Percentiles rank a stretch among this genome's conserved stretches.
Evolutionary conservation across 2,329 filamentous ascomycete genomes (phyloP).

Genomic region (Scedosporium minutisporum): DNA sequence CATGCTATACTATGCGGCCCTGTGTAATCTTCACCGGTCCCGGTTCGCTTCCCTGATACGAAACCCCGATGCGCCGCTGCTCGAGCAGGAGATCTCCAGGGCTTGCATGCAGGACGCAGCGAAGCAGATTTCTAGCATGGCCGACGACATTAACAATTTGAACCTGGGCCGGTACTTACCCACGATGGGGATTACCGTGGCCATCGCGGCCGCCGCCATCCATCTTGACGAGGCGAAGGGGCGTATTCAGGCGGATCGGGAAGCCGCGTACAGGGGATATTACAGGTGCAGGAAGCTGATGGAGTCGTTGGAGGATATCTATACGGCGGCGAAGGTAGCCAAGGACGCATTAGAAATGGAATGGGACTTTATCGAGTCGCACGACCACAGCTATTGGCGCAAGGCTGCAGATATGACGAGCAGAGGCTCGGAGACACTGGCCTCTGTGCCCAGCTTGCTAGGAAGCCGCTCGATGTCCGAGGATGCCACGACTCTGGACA

Average conservation of each 20-base stretch:
- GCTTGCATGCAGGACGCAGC: slow-evolving; percentile 76
- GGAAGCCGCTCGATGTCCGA: too few species aligned
- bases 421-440: too few species aligned
- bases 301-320: slow-evolving; percentile 77
- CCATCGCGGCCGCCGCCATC: slow-evolving; percentile 87
- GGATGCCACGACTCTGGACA: too few species aligned
- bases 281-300: slow-evolving; percentile 88
- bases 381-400: too few species aligned
- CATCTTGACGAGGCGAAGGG: slow-evolving; percentile 89
- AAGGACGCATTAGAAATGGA: too few species aligned
- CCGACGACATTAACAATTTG: slow-evolving; percentile 62
- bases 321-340: slow-evolving; percentile 67
- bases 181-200: slow-evolving; percentile 81
- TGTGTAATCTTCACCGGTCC: slow-evolving; percentile 85
- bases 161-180: slow-evolving; percentile 72
- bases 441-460: too few species aligned
- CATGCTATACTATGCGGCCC: slow-evolving; percentile 87
- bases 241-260: slow-evolving; percentile 59
- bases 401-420: too few species aligned
- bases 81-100: slow-evolving; percentile 74
- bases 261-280: slow-evolving; percentile 69
- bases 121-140: slow-evolving; percentile 75
- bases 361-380: too few species aligned
- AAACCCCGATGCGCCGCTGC: slow-evolving; percentile 45
- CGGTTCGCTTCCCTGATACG: slow-evolving; percentile 63